phyloP scores from a whole-genome alignment of 164 flowering plant genomes.

The Platanus orientalis region DNA sequence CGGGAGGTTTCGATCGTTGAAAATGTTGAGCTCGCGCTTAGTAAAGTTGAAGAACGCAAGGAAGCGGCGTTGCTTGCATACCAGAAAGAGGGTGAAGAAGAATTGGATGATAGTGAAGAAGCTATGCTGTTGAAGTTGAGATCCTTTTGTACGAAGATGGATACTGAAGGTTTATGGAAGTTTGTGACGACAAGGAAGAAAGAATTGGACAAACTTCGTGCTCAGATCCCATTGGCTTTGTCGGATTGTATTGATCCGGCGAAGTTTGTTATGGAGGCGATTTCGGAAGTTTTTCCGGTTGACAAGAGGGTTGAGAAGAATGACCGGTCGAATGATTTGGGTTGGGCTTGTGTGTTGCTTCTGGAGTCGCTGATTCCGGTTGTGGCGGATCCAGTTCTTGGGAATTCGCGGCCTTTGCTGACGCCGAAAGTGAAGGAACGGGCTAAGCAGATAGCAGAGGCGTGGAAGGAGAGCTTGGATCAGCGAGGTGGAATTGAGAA shows the following conservation, averaged over 20 bases:
- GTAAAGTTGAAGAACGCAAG: slow-evolving; percentile 39
- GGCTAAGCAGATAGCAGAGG: slow-evolving; percentile 73
- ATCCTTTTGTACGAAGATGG: slow-evolving; percentile 60
- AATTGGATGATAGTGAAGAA: slow-evolving; percentile 46
- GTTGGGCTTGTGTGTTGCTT: slow-evolving; percentile 94
- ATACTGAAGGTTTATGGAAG: slow-evolving; percentile 60
- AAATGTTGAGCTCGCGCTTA: slow-evolving; percentile 46
- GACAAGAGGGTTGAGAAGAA: slow-evolving; percentile 53
- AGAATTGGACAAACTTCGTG: slow-evolving; percentile 59
- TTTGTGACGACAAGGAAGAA: slow-evolving; percentile 70
- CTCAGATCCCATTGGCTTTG: slow-evolving; percentile 50
- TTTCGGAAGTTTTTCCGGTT: slow-evolving; percentile 87
- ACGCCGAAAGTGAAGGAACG: slow-evolving; percentile 67
- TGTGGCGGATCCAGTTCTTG: slow-evolving; percentile 79
- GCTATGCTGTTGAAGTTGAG: slow-evolving; percentile 41
- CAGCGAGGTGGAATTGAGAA: slow-evolving; percentile 93
- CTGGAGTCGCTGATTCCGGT: slow-evolving; percentile 81
- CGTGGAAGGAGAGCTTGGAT: slow-evolving; percentile 84
- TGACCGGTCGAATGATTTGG: slow-evolving; percentile 57
- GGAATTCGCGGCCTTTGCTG: slow-evolving; percentile 72
- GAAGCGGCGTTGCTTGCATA: slow-evolving; percentile 41
- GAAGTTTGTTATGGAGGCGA: slow-evolving; percentile 72
- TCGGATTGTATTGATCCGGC: slow-evolving; percentile 80
- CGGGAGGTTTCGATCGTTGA: slow-evolving; percentile 66
- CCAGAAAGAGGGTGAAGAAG: slow-evolving; percentile 15